phyloP scores from a whole-genome alignment of 306 rosid genomes.

The Acacia acuminata region DNA sequence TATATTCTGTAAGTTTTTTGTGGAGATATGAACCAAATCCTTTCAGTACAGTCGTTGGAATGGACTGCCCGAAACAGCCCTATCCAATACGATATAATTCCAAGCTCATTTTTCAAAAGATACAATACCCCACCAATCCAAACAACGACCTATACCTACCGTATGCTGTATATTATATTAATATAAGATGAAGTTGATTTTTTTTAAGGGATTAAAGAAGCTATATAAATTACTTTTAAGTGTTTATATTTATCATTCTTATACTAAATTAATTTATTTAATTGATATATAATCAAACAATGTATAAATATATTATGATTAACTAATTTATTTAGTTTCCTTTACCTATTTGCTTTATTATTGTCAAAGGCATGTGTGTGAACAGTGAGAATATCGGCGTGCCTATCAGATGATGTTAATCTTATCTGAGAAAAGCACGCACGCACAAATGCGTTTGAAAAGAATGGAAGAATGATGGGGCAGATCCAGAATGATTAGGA shows the following conservation, averaged over 20 bases:
- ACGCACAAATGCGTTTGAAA: constrained; percentile 27
- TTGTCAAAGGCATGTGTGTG: neutral
- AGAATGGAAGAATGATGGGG: neutral
- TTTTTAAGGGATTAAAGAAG: too few relatives aligned
- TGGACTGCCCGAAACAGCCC: neutral
- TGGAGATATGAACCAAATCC: neutral
- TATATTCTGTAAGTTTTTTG: neutral
- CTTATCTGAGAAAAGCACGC: neutral
- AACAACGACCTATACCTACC: too few relatives aligned
- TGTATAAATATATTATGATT: neutral
- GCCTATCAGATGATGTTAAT: neutral
- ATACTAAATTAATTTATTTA: too few relatives aligned
- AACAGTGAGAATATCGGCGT: neutral
- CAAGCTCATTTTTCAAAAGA: neutral
- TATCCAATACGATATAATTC: neutral
- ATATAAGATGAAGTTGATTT: too few relatives aligned
- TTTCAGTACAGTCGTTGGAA: neutral
- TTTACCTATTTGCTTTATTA: neutral
- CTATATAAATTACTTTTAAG: too few relatives aligned
- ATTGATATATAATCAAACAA: too few relatives aligned
- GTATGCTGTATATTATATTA: too few relatives aligned
- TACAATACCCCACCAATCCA: neutral
- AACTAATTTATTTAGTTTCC: too few relatives aligned
- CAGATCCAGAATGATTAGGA: neutral
- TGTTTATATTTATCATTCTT: too few relatives aligned